Evolutionary conservation across 2,329 filamentous ascomycete species (phyloP).

Genomic region (Coniochaeta sp.): DNA sequence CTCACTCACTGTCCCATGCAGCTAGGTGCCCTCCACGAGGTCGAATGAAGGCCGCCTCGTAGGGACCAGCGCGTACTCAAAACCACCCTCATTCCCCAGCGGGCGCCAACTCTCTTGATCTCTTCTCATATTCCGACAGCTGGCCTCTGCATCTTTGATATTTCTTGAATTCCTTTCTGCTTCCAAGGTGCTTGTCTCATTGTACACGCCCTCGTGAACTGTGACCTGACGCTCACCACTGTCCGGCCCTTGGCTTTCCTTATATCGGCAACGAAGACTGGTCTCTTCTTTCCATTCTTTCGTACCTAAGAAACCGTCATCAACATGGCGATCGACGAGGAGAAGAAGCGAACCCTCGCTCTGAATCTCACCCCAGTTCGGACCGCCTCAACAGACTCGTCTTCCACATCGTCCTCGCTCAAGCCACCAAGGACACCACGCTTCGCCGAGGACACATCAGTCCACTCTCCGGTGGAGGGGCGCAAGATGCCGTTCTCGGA

Average conservation of each 20-base stretch:
- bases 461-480: slow-evolving; percentile 67
- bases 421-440: slow-evolving; percentile 68
- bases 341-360: slow-evolving; percentile 50
- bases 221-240: neutral
- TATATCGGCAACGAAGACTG: slow-evolving; percentile 23
- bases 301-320: slow-evolving; percentile 20
- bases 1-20: slow-evolving; percentile 31
- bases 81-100: slow-evolving; percentile 39
- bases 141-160: slow-evolving; percentile 41
- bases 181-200: slow-evolving; percentile 17
- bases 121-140: slow-evolving; percentile 42
- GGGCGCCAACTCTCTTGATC: slow-evolving; percentile 21
- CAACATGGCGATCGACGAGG: slow-evolving; percentile 30
- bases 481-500: slow-evolving; percentile 43
- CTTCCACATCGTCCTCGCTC: slow-evolving; percentile 46
- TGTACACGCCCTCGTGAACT: slow-evolving; percentile 1
- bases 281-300: slow-evolving; percentile 24
- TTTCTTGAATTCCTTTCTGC: slow-evolving; percentile 28
- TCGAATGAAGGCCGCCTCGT: slow-evolving; percentile 26
- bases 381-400: slow-evolving; percentile 41
- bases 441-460: slow-evolving; percentile 73
- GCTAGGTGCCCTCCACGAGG: slow-evolving; percentile 17
- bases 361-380: slow-evolving; percentile 45
- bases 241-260: neutral
- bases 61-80: slow-evolving; percentile 38